Evolutionary conservation across 495 filamentous ascomycete genomes (phyloP).

Genomic region (Hypoxylon lenormandii): DNA sequence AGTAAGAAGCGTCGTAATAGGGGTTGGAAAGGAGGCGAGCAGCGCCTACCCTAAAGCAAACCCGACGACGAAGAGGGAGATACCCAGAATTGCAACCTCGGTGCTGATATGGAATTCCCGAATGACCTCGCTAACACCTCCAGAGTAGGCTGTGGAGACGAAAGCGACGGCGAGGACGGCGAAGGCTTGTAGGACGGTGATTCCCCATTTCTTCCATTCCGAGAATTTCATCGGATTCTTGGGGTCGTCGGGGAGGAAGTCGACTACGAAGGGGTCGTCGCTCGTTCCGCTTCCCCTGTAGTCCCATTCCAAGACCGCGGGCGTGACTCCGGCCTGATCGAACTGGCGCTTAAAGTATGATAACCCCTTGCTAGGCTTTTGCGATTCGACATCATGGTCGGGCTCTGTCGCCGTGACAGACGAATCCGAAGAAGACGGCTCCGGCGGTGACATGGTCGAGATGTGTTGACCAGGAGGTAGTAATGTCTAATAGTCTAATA

Average conservation of each 20-base stretch:
- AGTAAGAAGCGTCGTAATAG: constrained; percentile 12
- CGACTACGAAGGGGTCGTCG: constrained; percentile 78
- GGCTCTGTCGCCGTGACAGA: constrained; percentile 38
- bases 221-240: constrained; percentile 78
- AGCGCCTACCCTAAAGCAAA: constrained; percentile 71
- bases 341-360: constrained; percentile 48
- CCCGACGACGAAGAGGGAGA: constrained; percentile 80
- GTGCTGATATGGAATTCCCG: constrained; percentile 68
- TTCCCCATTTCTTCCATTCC: constrained; percentile 73
- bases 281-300: constrained; percentile 78
- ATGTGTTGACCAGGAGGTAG: background rate
- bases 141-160: constrained; percentile 80
- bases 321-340: constrained; percentile 55
- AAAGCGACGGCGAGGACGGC: constrained; percentile 80
- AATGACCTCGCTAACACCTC: constrained; percentile 73
- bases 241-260: constrained; percentile 77
- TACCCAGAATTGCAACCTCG: constrained; percentile 72
- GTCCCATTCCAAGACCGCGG: constrained; percentile 65
- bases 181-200: constrained; percentile 72
- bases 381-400: constrained; percentile 35
- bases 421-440: constrained; percentile 41
- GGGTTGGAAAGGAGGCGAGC: constrained; percentile 72
- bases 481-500: too few relatives aligned
- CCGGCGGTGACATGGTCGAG: constrained; percentile 29
- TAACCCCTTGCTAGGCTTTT: constrained; percentile 24